Evolutionary conservation across 2,329 filamentous ascomycete species (phyloP), one percentile per base, ranked within the genome.

Genomic region (Arthrobotrys entomopaga): DNA sequence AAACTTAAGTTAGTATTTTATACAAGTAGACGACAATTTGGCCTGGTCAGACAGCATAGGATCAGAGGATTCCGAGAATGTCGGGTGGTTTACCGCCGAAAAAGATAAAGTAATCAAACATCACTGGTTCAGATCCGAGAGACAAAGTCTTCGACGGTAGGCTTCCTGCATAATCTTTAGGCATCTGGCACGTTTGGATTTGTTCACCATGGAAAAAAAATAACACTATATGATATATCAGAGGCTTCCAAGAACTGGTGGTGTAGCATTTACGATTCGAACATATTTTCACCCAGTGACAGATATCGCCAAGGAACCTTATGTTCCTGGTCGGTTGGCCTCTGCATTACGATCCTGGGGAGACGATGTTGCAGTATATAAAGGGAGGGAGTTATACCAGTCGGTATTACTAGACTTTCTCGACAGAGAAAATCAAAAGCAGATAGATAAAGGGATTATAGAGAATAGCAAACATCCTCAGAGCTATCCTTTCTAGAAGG

Each of bases 281-380:
- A 94, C 91, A 0, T 94, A 94, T 80, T 93, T 94, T 79, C 86
- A 89, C 71, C 90, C 90, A 0, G 82, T 94, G 29, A 88, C 85
- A 0, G 87, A 89, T 15, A 86, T 94, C 69, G 88, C 82, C 0
- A 81, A 87, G 80, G 91, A 94, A 82, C 87, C 88, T 16, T 91
- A 91, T 80, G 91, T 96, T 0, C 91, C 92, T 0, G 91, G 92
- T 0, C 82, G 92, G 38, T 80, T 96, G 78, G 92, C 92, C 1
- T 91, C 89, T 77, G 91, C 91, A 3, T 83, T 96, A 2, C 84
- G 92, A 43, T 94, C 91, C 80, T 95, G 92, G 92, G 91, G 89
- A 0, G 87, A 90, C 49, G 89, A 92, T 82, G 91, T 95, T 6
- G 86, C 86, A 15, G 83, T 82, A 77, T 96, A 96, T 80, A 95